Evolutionary conservation across 176 grass and related monocot species (phyloP).

Genomic region (Paspalum notatum): DNA sequence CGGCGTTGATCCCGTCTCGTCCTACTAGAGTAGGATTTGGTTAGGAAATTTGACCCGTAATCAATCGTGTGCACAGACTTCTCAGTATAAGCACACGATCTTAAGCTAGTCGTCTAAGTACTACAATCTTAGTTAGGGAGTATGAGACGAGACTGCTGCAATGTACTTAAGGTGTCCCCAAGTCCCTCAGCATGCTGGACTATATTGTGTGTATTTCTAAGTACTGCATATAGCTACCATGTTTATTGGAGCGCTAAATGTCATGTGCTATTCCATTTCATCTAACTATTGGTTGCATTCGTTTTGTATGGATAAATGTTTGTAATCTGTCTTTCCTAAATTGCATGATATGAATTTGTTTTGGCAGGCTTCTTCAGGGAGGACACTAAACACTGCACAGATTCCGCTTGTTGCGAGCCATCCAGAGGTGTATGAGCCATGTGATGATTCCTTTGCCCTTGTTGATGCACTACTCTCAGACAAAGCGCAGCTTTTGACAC

Average conservation of each 20-base stretch:
- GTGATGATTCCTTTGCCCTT: slow-evolving; percentile 89
- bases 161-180: too few species aligned
- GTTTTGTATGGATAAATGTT: neutral
- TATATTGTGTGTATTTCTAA: neutral
- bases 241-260: too few species aligned
- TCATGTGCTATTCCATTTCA: too few species aligned
- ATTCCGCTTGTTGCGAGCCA: slow-evolving; percentile 75
- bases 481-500: slow-evolving; percentile 57
- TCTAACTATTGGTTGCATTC: too few species aligned
- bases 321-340: neutral
- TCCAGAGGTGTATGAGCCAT: slow-evolving; percentile 93
- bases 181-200: neutral
- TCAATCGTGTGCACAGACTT: neutral
- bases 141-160: neutral
- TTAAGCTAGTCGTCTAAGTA: neutral
- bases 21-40: neutral
- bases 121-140: neutral
- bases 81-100: neutral
- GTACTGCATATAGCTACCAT: neutral
- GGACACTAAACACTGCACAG: slow-evolving; percentile 72
- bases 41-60: neutral
- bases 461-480: slow-evolving; percentile 97
- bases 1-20: neutral
- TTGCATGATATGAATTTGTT: slow-evolving; percentile 1
- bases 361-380: slow-evolving; percentile 52